phyloP scores from a whole-genome alignment of 139 green algal species.

The Chlorella vulgaris region DNA sequence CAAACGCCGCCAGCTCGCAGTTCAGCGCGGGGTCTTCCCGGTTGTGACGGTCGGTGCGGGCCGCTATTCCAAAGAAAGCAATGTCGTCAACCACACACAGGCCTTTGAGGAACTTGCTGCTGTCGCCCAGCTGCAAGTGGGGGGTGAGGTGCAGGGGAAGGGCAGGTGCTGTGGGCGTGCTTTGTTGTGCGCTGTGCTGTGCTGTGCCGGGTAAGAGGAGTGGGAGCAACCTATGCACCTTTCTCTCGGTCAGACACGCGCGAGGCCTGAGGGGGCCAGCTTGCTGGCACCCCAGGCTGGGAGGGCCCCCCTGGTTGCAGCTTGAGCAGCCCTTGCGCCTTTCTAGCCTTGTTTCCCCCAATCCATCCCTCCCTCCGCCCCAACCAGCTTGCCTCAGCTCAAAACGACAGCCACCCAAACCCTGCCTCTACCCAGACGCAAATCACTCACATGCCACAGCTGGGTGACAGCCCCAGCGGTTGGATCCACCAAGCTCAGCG shows the following conservation, averaged over 20 bases:
- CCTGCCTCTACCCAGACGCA: not conserved
- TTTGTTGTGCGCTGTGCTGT: not conserved
- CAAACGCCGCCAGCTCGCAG: conserved; percentile 68
- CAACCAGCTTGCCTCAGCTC: too few relatives aligned
- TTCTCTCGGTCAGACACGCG: too few relatives aligned
- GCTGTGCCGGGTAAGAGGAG: too few relatives aligned
- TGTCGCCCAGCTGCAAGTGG: conserved; percentile 1
- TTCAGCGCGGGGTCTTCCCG: conserved; percentile 15
- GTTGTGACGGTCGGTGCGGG: conserved; percentile 18
- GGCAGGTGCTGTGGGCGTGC: not conserved
- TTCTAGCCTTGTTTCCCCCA: too few relatives aligned
- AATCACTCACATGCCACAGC: conserved; percentile 39
- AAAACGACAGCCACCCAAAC: too few relatives aligned
- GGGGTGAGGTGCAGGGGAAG: not conserved
- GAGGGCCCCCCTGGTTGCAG: too few relatives aligned
- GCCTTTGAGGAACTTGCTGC: conserved; percentile 73
- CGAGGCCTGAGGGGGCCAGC: too few relatives aligned
- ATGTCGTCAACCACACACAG: conserved; percentile 75
- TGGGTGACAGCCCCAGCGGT: not conserved
- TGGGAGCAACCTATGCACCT: too few relatives aligned
- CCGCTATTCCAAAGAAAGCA: conserved; percentile 78
- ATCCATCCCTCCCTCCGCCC: too few relatives aligned
- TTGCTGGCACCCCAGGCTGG: too few relatives aligned
- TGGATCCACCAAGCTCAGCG: conserved; percentile 50
- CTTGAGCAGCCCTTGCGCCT: too few relatives aligned